Conservation (phyloP, 1,284 basidiomycete genomes). For the Peniophora sp. region DNA sequence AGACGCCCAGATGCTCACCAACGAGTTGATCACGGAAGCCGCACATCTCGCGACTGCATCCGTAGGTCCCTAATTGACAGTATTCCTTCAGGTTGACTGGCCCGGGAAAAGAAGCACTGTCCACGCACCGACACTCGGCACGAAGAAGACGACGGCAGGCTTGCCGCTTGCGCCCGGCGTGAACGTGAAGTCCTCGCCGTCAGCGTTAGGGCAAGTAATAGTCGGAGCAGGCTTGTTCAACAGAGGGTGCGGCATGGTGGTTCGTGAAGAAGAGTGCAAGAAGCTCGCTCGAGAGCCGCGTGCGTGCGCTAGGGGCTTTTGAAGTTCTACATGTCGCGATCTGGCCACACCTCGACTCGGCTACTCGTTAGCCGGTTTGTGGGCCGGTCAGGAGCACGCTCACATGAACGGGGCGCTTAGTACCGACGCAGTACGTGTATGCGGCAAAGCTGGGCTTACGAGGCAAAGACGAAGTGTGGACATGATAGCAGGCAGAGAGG, state of each 20-base stretch:
- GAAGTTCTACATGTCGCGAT: no score
- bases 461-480: no score
- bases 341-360: no score
- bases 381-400: no score
- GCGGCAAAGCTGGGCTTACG: no score
- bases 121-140: conserved; percentile 50
- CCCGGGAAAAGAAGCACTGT: conserved; percentile 1
- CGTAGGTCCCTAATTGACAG: conserved; percentile 62
- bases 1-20: conserved; percentile 29
- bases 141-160: conserved; percentile 69
- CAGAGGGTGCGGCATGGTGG: conserved; percentile 31
- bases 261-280: neutral
- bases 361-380: no score
- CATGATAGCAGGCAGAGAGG: no score
- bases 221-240: conserved; percentile 42
- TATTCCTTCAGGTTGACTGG: no score
- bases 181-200: conserved; percentile 42
- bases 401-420: no score
- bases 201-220: conserved; percentile 39
- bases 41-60: conserved; percentile 75
- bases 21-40: conserved; percentile 70
- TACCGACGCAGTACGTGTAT: no score
- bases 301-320: no score
- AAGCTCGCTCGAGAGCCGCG: neutral
- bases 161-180: conserved; percentile 35